Base-by-base conservation (phyloP, 2,329 filamentous ascomycete genomes). In the Sarocladium brachiariae region DNA sequence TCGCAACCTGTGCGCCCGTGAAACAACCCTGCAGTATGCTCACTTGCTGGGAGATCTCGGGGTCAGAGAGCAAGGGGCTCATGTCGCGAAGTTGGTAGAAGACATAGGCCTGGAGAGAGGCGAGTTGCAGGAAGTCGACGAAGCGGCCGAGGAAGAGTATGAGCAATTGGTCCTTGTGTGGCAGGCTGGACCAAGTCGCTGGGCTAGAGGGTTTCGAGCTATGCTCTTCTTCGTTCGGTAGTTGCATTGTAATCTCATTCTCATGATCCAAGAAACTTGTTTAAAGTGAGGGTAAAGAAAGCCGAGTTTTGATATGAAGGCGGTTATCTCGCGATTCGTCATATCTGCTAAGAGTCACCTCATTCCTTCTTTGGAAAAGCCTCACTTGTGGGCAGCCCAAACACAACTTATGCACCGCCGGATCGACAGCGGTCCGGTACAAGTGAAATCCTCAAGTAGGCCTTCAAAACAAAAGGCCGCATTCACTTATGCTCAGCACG, bases 11-110 rank as follows among this genome's bases (percentile, higher is more conserved):
- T 0, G 84, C 83, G 4, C 81, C 82, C 0, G 86, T 87, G 60
- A 89, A 90, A 23, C 81, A 80, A 14, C 81, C 86, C 51, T 86
- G 82, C 23, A 89, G 69, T 18, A 89, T 70, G 23, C 86, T 86
- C 0, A 83, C 85, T 61, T 88, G 85, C 4, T 75, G 75, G 0
- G 86, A 80, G 51, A 89, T 84, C 43, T 70, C 65, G 21, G 72
- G 63, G 51, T 78, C 73, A 14, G 75, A 70, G 13, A 77, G 63
- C 0, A 74, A 77, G 2, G 75, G 75, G 53, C 71, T 65, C 61
- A 89, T 86, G 3, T 80, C 83, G 57, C 80, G 81, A 13, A 89
- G 77, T 65, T 88, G 84, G 65, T 87, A 89, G 67, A 86, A 89
- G 62, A 90, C 78, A 63, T 89, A 90, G 37, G 82, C 77, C 59